These are phyloP conservation scores for Epichloe aotearoae DNA, from an alignment of 2,329 filamentous ascomycete species.

Conservation along the genomic window DNA sequence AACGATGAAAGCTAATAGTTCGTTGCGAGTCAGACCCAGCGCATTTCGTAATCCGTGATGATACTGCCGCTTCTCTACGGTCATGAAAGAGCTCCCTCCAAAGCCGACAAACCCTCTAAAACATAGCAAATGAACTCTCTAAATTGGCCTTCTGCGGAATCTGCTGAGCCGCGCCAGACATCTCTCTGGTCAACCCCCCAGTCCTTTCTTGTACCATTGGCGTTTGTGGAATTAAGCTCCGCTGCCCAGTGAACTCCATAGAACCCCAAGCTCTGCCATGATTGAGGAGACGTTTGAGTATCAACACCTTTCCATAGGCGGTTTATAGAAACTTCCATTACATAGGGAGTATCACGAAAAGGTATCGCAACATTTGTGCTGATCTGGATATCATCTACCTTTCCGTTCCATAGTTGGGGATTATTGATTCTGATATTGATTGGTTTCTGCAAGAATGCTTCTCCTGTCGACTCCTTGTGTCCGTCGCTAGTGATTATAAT, in stretches of 20 bases:
- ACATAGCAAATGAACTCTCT: slow-evolving; percentile 18
- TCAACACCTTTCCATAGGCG: slow-evolving; percentile 15
- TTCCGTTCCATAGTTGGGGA: not conserved
- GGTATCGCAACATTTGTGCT: slow-evolving; percentile 17
- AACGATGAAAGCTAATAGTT: not conserved
- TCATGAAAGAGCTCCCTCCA: not conserved
- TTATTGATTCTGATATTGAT: not conserved
- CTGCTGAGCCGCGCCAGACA: slow-evolving; percentile 19
- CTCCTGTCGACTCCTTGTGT: not conserved
- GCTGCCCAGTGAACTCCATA: slow-evolving; percentile 25
- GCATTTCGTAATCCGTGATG: not conserved
- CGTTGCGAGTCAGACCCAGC: not conserved
- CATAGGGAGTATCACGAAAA: slow-evolving; percentile 18
- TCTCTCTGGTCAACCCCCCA: slow-evolving; percentile 18
- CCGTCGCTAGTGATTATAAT: slow-evolving; percentile 8
- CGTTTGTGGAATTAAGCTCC: slow-evolving; percentile 16
- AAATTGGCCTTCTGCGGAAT: slow-evolving; percentile 15
- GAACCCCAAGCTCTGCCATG: slow-evolving; percentile 19
- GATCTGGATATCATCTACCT: slow-evolving; percentile 11
- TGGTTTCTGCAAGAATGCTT: not conserved
- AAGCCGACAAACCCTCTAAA: slow-evolving; percentile 17
- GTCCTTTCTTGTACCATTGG: slow-evolving; percentile 14
- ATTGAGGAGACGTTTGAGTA: slow-evolving; percentile 9
- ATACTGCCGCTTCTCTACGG: not conserved
- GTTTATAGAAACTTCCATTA: slow-evolving; percentile 20